phyloP scores from a whole-genome alignment of 1,139 yeast species.

The Spathaspora jeffriesii region DNA sequence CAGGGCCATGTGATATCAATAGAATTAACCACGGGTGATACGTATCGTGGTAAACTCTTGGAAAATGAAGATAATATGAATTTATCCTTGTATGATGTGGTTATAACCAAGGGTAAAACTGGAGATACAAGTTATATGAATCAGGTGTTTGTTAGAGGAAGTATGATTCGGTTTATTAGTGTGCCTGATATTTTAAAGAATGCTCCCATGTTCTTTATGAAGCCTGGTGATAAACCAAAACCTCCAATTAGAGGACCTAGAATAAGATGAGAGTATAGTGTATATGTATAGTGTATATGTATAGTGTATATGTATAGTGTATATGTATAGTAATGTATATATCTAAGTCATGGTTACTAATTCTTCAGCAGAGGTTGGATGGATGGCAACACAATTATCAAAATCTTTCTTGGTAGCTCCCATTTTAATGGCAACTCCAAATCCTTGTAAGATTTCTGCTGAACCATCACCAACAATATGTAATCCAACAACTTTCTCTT shows the following conservation, averaged over 20 bases:
- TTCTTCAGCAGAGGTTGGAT: constrained; percentile 98
- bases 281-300: background rate
- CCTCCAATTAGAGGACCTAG: constrained; percentile 67
- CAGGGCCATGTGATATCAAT: constrained; percentile 85
- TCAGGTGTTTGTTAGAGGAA: constrained; percentile 89
- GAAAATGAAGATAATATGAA: constrained; percentile 96
- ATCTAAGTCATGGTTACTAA: constrained; percentile 77
- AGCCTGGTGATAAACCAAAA: constrained; percentile 64
- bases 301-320: background rate
- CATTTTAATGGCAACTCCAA: constrained; percentile 96
- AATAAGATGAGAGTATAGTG: constrained; percentile 13
- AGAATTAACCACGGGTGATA: constrained; percentile 84
- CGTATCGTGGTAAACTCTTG: constrained; percentile 81
- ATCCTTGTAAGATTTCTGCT: constrained; percentile 95
- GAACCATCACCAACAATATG: constrained; percentile 91
- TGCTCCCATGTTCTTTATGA: constrained; percentile 81
- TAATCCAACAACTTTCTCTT: constrained; percentile 94
- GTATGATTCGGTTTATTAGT: constrained; percentile 80
- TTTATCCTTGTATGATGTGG: constrained; percentile 80
- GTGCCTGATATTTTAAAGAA: constrained; percentile 87
- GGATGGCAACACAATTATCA: constrained; percentile 95
- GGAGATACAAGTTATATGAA: constrained; percentile 79
- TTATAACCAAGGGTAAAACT: constrained; percentile 65
- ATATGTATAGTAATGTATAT: too few species aligned
- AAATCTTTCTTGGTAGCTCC: constrained; percentile 97